phyloP scores from a whole-genome alignment of 163 green algal species.

The Scenedesmus sp. region DNA sequence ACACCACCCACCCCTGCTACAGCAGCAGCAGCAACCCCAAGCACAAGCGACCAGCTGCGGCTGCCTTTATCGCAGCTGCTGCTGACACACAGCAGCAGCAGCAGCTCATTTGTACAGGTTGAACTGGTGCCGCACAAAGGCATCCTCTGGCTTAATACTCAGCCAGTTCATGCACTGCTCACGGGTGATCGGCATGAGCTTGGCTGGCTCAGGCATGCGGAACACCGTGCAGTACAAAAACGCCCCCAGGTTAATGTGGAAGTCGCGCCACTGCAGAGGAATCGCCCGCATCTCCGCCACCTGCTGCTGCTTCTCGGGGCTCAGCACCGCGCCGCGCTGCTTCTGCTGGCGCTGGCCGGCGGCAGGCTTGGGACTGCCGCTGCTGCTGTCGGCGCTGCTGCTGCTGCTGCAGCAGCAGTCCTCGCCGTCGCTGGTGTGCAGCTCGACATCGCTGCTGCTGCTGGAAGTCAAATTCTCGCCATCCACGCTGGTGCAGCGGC shows the following conservation, averaged over 20 bases:
- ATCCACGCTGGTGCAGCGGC: background rate
- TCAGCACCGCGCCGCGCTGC: conserved; percentile 22
- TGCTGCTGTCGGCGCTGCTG: background rate
- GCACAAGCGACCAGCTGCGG: background rate
- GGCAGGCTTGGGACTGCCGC: background rate
- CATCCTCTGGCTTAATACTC: conserved; percentile 38
- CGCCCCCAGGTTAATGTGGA: conserved; percentile 48
- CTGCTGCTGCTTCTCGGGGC: background rate
- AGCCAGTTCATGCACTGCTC: conserved; percentile 25
- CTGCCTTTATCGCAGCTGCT: background rate
- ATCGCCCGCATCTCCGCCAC: conserved; percentile 29
- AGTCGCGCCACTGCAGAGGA: conserved; percentile 26
- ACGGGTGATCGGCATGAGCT: background rate
- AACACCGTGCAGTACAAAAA: conserved; percentile 36
- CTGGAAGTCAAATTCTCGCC: background rate
- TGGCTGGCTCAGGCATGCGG: conserved; percentile 9
- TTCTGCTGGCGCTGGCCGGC: background rate
- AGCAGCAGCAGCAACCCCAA: background rate
- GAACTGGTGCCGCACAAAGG: conserved; percentile 27
- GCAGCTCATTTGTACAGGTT: conserved; percentile 32
- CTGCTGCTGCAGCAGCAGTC: background rate
- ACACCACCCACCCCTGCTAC: background rate
- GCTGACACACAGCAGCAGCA: background rate
- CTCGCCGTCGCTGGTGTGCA: conserved; percentile 1
- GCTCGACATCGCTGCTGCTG: conserved; percentile 43